Conservation (phyloP, 2,329 filamentous ascomycete species). For the Penicillium sp. region DNA sequence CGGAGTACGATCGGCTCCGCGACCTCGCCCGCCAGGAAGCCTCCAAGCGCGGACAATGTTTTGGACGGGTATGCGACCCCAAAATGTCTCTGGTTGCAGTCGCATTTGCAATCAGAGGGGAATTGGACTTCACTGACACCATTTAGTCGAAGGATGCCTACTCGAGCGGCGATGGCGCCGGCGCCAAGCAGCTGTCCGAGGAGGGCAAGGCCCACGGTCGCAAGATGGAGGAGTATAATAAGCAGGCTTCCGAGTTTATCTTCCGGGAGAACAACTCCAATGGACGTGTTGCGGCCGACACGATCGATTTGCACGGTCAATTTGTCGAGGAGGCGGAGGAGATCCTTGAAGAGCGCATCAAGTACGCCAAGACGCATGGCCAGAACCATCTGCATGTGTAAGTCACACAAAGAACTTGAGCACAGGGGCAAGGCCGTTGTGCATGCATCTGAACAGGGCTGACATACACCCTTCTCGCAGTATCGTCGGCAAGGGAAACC, state of each 20-base stretch:
- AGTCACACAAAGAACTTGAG: slow-evolving; percentile 23
- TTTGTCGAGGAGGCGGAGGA: slow-evolving; percentile 94
- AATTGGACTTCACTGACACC: slow-evolving; percentile 38
- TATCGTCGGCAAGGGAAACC: slow-evolving; percentile 94
- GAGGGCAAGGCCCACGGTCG: slow-evolving; percentile 82
- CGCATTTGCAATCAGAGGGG: neutral
- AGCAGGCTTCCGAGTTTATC: slow-evolving; percentile 88
- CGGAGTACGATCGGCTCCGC: slow-evolving; percentile 89
- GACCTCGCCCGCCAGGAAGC: slow-evolving; percentile 80
- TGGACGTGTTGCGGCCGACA: slow-evolving; percentile 74
- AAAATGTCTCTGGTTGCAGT: neutral
- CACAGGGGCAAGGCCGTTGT: neutral
- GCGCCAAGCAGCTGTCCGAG: slow-evolving; percentile 80
- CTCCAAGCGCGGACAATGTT: slow-evolving; percentile 74
- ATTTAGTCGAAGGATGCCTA: slow-evolving; percentile 70
- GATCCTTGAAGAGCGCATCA: slow-evolving; percentile 83
- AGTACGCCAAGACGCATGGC: slow-evolving; percentile 70
- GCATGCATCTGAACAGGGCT: neutral
- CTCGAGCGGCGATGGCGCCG: slow-evolving; percentile 75
- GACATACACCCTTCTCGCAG: slow-evolving; percentile 31
- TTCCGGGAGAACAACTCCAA: slow-evolving; percentile 91
- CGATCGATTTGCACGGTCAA: slow-evolving; percentile 91
- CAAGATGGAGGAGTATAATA: slow-evolving; percentile 86
- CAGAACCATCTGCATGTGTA: slow-evolving; percentile 83
- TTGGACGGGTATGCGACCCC: slow-evolving; percentile 60